phyloP scores from a whole-genome alignment of 78 protist genomes.

The Dictyostelium capitatum region DNA sequence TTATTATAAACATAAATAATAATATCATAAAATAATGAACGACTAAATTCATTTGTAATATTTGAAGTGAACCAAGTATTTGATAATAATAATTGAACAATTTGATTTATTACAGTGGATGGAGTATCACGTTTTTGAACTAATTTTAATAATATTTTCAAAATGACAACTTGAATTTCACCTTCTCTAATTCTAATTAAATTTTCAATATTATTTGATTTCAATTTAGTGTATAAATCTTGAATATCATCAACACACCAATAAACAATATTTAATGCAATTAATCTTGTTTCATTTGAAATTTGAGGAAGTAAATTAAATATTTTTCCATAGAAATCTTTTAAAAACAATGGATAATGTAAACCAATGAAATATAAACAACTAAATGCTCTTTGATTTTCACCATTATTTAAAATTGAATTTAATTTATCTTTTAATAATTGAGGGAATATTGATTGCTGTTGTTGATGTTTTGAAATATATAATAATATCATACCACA shows the following conservation, averaged over 20 bases:
- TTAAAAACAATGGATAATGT: constrained; percentile 39
- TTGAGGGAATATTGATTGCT: constrained; percentile 18
- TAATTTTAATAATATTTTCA: constrained; percentile 25
- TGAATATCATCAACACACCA: constrained; percentile 68
- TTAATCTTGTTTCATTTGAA: constrained; percentile 19
- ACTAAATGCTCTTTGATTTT: constrained; percentile 53
- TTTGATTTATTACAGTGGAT: not conserved
- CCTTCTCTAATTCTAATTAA: constrained; percentile 66
- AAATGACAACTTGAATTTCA: constrained; percentile 41
- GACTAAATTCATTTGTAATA: constrained; percentile 49
- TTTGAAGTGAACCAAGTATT: not conserved
- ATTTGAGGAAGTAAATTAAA: constrained; percentile 45
- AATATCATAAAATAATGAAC: constrained; percentile 52
- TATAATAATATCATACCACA: constrained; percentile 73
- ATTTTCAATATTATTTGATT: constrained; percentile 52
- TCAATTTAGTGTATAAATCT: constrained; percentile 44
- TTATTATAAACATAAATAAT: constrained; percentile 43
- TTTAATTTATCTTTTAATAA: constrained; percentile 41
- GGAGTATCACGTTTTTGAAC: constrained; percentile 22
- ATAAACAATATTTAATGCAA: constrained; percentile 45
- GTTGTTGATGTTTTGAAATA: constrained; percentile 27
- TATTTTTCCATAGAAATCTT: constrained; percentile 21
- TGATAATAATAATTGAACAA: not conserved
- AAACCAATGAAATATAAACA: constrained; percentile 71
- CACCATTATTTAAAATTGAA: constrained; percentile 22